A percentile compares a stretch with the other conserved stretches of the same genome.
phyloP scores from a whole-genome alignment of 2,329 filamentous ascomycete genomes.

The Dothideomycetes sp. region DNA sequence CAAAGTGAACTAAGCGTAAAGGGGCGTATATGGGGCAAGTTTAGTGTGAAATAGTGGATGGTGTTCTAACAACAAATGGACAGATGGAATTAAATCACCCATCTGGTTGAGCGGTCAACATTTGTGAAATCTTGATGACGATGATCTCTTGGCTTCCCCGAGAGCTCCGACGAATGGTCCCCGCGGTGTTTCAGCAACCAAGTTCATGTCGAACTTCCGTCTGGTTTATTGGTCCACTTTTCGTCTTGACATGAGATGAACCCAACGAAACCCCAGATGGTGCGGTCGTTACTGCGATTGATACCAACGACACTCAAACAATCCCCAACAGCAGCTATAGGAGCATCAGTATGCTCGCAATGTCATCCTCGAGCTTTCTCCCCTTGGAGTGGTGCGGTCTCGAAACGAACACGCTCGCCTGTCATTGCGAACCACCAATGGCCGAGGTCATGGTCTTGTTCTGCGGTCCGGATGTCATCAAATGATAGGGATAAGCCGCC shows the following conservation, averaged over 20 bases:
- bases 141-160: background rate
- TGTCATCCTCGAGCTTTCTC: background rate
- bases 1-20: background rate
- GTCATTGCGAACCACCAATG: background rate
- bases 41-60: too few species aligned
- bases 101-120: background rate
- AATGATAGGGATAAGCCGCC: background rate
- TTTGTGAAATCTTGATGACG: background rate
- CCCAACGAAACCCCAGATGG: background rate
- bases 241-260: background rate
- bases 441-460: background rate
- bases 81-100: too few species aligned
- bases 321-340: background rate
- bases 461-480: background rate
- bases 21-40: too few species aligned
- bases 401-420: background rate
- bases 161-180: background rate
- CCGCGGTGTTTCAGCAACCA: background rate
- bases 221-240: background rate
- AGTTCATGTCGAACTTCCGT: background rate
- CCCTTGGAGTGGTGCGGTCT: background rate
- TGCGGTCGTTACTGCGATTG: background rate
- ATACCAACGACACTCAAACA: background rate
- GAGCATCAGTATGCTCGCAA: background rate
- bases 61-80: too few species aligned